phyloP scores from a whole-genome alignment of 2,329 filamentous ascomycete species.

The Phoma sp. region DNA sequence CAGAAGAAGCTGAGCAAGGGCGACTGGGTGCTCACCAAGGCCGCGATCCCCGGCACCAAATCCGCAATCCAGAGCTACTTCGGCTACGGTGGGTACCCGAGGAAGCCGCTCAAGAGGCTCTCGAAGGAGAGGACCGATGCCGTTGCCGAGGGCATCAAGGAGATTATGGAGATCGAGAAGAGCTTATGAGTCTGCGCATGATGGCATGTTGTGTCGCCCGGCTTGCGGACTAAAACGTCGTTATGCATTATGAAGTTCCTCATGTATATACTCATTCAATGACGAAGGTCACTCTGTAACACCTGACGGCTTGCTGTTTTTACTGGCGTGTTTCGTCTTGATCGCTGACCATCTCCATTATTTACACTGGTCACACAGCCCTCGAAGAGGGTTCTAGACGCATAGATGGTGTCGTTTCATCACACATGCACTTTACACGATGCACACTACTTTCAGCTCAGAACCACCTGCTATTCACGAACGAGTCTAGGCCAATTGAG shows the following conservation, averaged over 20 bases:
- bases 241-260: conserved; percentile 23
- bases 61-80: conserved; percentile 79
- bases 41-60: conserved; percentile 86
- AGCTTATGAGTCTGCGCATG: conserved; percentile 37
- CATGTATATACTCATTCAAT: conserved; percentile 27
- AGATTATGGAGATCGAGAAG: conserved; percentile 71
- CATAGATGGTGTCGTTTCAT: neutral
- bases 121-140: conserved; percentile 60
- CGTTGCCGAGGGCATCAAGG: conserved; percentile 53
- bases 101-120: conserved; percentile 73
- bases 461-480: neutral
- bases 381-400: neutral
- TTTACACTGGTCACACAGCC: neutral
- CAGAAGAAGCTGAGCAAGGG: conserved; percentile 80
- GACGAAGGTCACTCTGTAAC: conserved; percentile 7
- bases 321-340: neutral
- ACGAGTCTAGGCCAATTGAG: neutral
- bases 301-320: neutral
- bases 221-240: conserved; percentile 1
- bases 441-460: too few species aligned
- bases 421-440: neutral
- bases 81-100: conserved; percentile 80
- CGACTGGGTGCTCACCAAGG: conserved; percentile 84
- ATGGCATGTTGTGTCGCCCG: neutral
- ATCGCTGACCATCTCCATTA: neutral